Percentiles rank a stretch among this genome's conserved stretches.
Conservation (phyloP, 257 asterid species). For the Plantago elongata region DNA sequence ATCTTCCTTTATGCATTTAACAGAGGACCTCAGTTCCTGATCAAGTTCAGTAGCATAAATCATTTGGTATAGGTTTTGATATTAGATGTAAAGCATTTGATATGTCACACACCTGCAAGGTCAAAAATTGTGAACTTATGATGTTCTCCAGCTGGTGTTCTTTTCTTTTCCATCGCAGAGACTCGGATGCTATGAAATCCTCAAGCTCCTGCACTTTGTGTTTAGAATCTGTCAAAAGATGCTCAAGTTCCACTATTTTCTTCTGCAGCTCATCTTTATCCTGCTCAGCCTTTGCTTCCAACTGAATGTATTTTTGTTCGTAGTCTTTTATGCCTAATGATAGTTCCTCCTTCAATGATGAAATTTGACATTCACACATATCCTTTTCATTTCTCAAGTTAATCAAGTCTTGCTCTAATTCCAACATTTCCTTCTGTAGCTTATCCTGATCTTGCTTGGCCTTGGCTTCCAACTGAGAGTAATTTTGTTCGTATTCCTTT, state of each 20-base stretch:
- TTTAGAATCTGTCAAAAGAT: conserved; percentile 54
- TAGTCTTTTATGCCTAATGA: conserved; percentile 41
- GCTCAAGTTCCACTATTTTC: conserved; percentile 62
- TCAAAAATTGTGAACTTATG: conserved; percentile 61
- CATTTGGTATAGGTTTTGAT: conserved; percentile 4
- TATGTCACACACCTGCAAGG: conserved; percentile 60
- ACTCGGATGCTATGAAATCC: conserved; percentile 72
- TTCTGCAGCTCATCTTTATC: conserved; percentile 46
- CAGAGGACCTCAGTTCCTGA: conserved; percentile 66
- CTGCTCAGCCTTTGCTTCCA: conserved; percentile 56
- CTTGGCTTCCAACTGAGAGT: conserved; percentile 45
- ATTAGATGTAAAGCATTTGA: conserved; percentile 17
- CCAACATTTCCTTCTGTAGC: conserved; percentile 53
- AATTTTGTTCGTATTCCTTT: conserved; percentile 47
- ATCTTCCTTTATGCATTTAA: conserved; percentile 75
- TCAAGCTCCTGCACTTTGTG: conserved; percentile 76
- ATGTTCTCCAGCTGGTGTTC: conserved; percentile 66
- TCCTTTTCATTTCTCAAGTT: conserved; percentile 46
- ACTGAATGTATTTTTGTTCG: conserved; percentile 42
- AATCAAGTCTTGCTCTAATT: conserved; percentile 53
- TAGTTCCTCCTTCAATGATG: conserved; percentile 52
- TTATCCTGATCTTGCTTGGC: conserved; percentile 48
- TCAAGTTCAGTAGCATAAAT: conserved; percentile 21
- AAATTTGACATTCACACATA: conserved; percentile 45
- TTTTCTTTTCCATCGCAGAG: conserved; percentile 65